Base-by-base conservation (phyloP, 2,329 filamentous ascomycete genomes). In the Talaromyces pinophilus region DNA sequence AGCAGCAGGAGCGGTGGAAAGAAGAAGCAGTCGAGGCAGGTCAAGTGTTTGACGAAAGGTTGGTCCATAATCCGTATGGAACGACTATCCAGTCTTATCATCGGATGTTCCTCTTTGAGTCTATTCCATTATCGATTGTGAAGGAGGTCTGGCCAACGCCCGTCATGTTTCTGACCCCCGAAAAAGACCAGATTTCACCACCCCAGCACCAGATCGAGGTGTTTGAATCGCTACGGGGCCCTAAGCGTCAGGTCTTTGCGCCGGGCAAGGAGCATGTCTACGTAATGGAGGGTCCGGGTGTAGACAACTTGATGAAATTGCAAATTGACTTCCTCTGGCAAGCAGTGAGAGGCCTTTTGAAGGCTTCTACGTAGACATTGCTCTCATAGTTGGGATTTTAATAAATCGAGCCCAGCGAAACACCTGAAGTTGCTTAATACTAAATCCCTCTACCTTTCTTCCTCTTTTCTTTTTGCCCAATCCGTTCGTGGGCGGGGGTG, bases 11-110 rank as follows among this genome's bases (percentile, higher is more conserved):
- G 40, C 57, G 57, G 19, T 68, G 70, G 28, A 69, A 69, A 46
- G 64, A 68, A 17, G 64, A 68, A 15, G 69, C 67, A 17, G 68
- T 70, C 55, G 19, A 63, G 50, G 28, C 63, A 60, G 67, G 62
- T 4, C 67, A 65, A 19, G 66, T 68, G 61, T 60, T 70, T 63
- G 67, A 69, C 44, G 70, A 73, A 13, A 57, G 30, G 15, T 57
- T 57, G 52, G 38, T 57, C 13, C 52, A 57, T 57, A 57, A 57
- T n/a, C 30, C 30, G 13, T 44, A 40, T 46, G 68, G 65, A 7
- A 75, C 70, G 2, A 77, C 74, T 2, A 40, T 77, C 4, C 72
- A 76, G 62, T 72, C 70, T 5, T 78, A 78, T 67, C 74, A 74
- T 62, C 71, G 76, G 63, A 70, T 75, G 33, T 50, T 70, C 10